A percentile compares a stretch with the other conserved stretches of the same genome.
Evolutionary conservation across 768 basidiomycete species (phyloP).

Genomic region (Tylopilus cervinicoccineus): DNA sequence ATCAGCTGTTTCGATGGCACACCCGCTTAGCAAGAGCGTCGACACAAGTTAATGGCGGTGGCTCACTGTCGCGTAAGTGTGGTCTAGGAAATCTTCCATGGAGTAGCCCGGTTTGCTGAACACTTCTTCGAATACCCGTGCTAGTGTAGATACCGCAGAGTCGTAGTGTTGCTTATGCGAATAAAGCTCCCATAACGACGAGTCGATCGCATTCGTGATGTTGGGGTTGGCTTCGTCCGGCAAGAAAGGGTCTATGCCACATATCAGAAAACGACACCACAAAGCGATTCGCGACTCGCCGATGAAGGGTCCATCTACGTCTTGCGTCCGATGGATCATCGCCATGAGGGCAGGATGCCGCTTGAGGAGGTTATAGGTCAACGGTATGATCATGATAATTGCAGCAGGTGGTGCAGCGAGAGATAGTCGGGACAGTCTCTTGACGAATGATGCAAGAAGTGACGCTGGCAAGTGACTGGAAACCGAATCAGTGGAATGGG

Average conservation of each 20-base stretch:
- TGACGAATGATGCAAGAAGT: conserved; percentile 93
- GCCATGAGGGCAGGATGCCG: conserved; percentile 87
- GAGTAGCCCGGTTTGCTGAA: conserved; percentile 92
- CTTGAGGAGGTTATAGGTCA: conserved; percentile 93
- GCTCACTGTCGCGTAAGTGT: conserved; percentile 80
- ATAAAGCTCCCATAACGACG: conserved; percentile 90
- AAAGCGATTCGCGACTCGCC: conserved; percentile 27
- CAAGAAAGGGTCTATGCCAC: conserved; percentile 64
- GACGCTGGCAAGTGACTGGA: conserved; percentile 80
- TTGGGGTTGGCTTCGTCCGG: conserved; percentile 66
- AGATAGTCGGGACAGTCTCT: conserved; percentile 81
- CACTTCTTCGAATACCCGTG: conserved; percentile 80
- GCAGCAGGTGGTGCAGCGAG: conserved; percentile 86
- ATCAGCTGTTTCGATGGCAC: conserved; percentile 55
- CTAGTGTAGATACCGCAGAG: conserved; percentile 79
- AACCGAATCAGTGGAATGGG: conserved; percentile 1
- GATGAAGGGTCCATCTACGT: conserved; percentile 29
- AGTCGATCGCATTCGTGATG: conserved; percentile 73
- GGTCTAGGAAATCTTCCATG: conserved; percentile 96
- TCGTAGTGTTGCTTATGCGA: conserved; percentile 82
- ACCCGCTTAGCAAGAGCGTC: conserved; percentile 3
- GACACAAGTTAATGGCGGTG: background rate
- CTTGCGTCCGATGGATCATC: conserved; percentile 76
- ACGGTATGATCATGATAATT: conserved; percentile 86
- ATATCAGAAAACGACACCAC: conserved; percentile 2